These are phyloP conservation scores for Hypholoma fasciculare DNA, from an alignment of 768 basidiomycete species.

Conservation along the genomic window DNA sequence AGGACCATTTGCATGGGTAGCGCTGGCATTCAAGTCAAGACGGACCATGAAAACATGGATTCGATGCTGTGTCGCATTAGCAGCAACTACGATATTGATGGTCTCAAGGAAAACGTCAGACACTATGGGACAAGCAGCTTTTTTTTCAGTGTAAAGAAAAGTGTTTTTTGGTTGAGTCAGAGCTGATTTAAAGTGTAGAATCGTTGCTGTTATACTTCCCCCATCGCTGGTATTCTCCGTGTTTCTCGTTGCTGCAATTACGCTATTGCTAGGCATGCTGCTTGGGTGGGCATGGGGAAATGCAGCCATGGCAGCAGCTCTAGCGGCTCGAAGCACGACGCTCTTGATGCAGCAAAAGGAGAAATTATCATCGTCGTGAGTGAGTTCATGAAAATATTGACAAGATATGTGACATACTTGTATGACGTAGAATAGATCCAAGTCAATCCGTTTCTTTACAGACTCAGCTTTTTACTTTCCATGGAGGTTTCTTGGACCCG, in stretches of 20 bases:
- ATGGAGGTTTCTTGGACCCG: constrained; percentile 43
- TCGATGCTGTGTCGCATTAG: constrained; percentile 35
- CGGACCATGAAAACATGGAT: constrained; percentile 41
- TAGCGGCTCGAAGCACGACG: constrained; percentile 33
- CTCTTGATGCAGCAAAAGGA: constrained; percentile 34
- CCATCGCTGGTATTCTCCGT: constrained; percentile 39
- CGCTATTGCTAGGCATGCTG: constrained; percentile 40
- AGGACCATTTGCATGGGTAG: constrained; percentile 26
- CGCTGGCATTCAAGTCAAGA: constrained; percentile 29
- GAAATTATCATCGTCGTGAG: constrained; percentile 34
- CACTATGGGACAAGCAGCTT: constrained; percentile 42
- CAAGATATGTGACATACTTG: neutral
- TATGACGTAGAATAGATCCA: constrained; percentile 22
- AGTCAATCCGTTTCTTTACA: constrained; percentile 27
- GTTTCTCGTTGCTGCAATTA: constrained; percentile 33
- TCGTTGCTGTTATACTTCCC: constrained; percentile 39
- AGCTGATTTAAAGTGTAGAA: constrained; percentile 20
- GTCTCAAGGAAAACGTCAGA: constrained; percentile 29
- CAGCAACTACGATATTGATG: constrained; percentile 33
- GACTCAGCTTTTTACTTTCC: constrained; percentile 32
- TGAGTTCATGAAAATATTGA: neutral
- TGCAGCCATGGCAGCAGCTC: constrained; percentile 42
- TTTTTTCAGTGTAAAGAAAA: constrained; percentile 36
- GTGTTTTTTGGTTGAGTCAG: neutral
- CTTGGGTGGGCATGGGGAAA: constrained; percentile 48